Evolutionary conservation across 2,329 filamentous ascomycete genomes (phyloP).

Genomic region (Microdochium trichocladiopsis): DNA sequence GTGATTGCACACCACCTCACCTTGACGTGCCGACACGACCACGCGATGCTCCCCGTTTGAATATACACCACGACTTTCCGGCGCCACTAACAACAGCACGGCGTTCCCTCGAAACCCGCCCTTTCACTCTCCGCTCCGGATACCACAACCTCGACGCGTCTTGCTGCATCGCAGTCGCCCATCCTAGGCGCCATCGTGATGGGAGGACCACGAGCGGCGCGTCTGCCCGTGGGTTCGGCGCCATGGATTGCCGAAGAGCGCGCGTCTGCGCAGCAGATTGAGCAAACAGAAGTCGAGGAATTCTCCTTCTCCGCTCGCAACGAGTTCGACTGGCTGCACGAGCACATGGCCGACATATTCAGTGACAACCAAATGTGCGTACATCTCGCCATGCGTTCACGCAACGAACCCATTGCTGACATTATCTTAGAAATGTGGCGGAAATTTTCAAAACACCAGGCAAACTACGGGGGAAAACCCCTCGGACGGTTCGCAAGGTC

Average conservation of each 20-base stretch:
- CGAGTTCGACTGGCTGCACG: constrained; percentile 96
- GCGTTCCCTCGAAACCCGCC: too few species aligned
- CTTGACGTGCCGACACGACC: too few species aligned
- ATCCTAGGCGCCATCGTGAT: constrained; percentile 10
- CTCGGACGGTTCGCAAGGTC: constrained; percentile 60
- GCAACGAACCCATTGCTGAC: constrained; percentile 17
- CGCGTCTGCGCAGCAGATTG: constrained; percentile 66
- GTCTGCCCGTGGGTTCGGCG: constrained; percentile 68
- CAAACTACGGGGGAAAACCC: constrained; percentile 75
- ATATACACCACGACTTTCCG: too few species aligned
- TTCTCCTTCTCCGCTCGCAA: constrained; percentile 88
- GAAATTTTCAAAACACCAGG: constrained; percentile 95
- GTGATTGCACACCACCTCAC: not conserved
- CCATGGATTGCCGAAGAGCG: constrained; percentile 85
- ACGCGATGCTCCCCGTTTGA: too few species aligned
- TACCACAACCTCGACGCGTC: not conserved
- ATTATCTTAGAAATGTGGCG: constrained; percentile 63
- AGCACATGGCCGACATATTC: constrained; percentile 96
- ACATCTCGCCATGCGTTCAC: not conserved
- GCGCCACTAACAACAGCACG: too few species aligned
- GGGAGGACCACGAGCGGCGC: constrained; percentile 31
- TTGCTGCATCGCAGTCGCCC: not conserved
- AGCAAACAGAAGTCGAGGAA: constrained; percentile 81
- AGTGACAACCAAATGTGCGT: constrained; percentile 78
- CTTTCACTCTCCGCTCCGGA: not conserved